A percentile compares a stretch with the other conserved stretches of the same genome.
Evolutionary conservation across 371 early-diverging fungal species (phyloP).

Genomic region (Rhizopus microsporus): DNA sequence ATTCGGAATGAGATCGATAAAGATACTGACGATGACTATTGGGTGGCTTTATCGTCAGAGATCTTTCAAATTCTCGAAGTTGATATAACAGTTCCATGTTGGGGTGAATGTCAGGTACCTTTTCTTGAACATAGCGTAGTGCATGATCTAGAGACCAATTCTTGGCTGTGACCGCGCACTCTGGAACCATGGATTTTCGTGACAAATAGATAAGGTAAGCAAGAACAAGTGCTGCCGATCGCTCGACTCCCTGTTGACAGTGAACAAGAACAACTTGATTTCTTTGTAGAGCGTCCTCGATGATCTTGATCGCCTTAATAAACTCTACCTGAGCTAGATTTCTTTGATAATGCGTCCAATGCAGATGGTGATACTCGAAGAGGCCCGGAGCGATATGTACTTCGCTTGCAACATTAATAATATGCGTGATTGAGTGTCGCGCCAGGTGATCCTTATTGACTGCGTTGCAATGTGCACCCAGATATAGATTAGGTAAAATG

Average conservation of each 20-base stretch:
- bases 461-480: conserved; percentile 71
- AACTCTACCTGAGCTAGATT: conserved; percentile 31
- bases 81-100: conserved; percentile 40
- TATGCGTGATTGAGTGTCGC: conserved; percentile 47
- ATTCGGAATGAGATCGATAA: too few relatives aligned
- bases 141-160: conserved; percentile 26
- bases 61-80: conserved; percentile 32
- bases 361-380: conserved; percentile 31
- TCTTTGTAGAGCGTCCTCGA: conserved; percentile 19
- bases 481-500: conserved; percentile 68
- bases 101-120: conserved; percentile 33
- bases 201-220: conserved; percentile 30
- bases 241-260: conserved; percentile 36
- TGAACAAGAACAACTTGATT: conserved; percentile 22
- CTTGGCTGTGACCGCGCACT: not conserved
- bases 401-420: conserved; percentile 79
- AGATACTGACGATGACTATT: conserved; percentile 53
- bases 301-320: conserved; percentile 21
- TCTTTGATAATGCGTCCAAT: conserved; percentile 35
- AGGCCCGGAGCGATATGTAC: conserved; percentile 23
- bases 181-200: conserved; percentile 4
- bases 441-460: conserved; percentile 37
- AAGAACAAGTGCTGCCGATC: conserved; percentile 35
- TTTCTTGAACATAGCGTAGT: conserved; percentile 27
- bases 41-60: not conserved